Base-by-base conservation (phyloP, 306 rosid genomes). In the Biancaea sappan region DNA sequence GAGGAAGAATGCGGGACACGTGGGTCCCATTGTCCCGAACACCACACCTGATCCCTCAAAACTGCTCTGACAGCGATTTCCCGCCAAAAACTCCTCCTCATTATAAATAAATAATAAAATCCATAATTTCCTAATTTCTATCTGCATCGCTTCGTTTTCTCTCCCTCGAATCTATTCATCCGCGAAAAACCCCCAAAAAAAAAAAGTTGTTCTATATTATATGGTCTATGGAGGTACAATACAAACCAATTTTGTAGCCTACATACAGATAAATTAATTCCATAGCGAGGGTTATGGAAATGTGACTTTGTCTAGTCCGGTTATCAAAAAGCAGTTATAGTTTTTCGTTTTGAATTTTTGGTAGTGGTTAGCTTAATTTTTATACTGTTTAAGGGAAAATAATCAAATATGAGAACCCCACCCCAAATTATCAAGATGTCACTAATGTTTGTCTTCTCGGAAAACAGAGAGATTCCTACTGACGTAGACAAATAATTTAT, bases 21-120 rank as follows among this genome's bases (percentile, higher is more conserved):
- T 48, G 84, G 91, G 88, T 51, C 88, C 85, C 6, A 1, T 5
- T 72, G 75, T 65, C 75, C 72, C 81, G 56, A 83, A 56, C 73
- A 13, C 54, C 40, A 66, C 61, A 81, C 84, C 81, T 84, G 80
- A 79, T 56, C 73, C 73, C 81, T 73, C 53, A 81, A 79, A 77
- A 82, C 72, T 66, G 74, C 72, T 41, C 76, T 76, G 65, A 76
- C 83, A 64, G 69, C 69, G 53, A 22, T 71, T 84, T 79, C 91
- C 86, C 91, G 85, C 86, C 88, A 75, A 66, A 65, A 6, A 32
- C 12, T 31, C n/a, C 8, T 2, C 48, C 1, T 38, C 43, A 5
- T 38, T 4, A 35, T 35, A 2, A 35, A 35, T 35, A 2, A 35
- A 35, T 35, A 35, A 35, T 35, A 35, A 35, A n/a, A n/a, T n/a